phyloP scores from a whole-genome alignment of 2,329 filamentous ascomycete genomes.

The Onygenales sp. region DNA sequence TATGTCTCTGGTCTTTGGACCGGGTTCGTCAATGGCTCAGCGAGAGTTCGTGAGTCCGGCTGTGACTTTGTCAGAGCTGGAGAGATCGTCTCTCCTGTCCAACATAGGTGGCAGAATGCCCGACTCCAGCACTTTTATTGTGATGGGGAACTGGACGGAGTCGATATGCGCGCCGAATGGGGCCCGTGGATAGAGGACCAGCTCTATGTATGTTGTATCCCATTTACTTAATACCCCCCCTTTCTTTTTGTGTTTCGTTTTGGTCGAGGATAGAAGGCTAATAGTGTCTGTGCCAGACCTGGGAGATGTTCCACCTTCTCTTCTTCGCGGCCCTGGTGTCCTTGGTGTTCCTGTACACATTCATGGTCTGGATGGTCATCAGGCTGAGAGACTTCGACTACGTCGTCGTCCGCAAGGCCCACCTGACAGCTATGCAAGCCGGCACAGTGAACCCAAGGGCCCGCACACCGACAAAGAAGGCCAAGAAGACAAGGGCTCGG shows the following conservation, averaged over 20 bases:
- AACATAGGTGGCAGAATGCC: neutral
- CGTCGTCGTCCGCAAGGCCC: neutral
- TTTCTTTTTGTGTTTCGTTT: neutral
- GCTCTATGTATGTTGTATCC: neutral
- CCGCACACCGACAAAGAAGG: neutral
- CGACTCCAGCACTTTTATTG: neutral
- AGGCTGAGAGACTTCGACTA: neutral
- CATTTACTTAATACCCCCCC: neutral
- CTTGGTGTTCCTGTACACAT: neutral
- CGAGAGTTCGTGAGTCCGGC: neutral
- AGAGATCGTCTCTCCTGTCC: neutral
- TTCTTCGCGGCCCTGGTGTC: neutral
- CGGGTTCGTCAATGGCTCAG: neutral
- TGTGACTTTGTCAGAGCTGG: neutral
- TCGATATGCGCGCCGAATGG: neutral
- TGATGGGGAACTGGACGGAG: neutral
- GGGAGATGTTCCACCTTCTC: conserved; percentile 2
- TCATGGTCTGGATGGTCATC: neutral
- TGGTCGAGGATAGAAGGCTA: neutral
- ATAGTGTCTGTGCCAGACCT: neutral
- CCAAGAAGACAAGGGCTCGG: neutral
- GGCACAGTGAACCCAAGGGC: neutral
- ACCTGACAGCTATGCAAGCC: neutral
- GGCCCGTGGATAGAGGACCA: neutral
- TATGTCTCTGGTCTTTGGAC: neutral